Base-by-base conservation (phyloP, 2,329 filamentous ascomycete species). In the Ceratocystiopsis minuta region DNA sequence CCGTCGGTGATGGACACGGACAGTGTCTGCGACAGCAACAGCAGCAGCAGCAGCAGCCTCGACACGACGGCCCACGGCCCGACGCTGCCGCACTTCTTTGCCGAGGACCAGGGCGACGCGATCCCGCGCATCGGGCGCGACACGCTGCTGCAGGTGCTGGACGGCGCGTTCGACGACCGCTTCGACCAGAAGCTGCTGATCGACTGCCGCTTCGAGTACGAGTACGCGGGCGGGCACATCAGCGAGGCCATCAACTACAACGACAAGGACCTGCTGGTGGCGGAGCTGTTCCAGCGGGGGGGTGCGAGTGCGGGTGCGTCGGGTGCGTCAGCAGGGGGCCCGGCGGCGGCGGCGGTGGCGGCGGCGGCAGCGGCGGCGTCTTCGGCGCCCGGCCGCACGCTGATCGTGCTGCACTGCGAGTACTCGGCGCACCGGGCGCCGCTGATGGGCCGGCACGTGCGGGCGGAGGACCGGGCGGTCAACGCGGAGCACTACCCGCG, bases 191-290 rank as follows among this genome's bases (percentile, higher is more conserved):
- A 84, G 57, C 73, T 93, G 60, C 70, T 98, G 54, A 80, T 98
- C 53, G 90, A 98, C 60, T 98, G 90, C 59, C 82, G 90, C 16
- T 98, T 98, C 57, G 90, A 98, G 67, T 98, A 98, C 59, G 90
- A 98, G 62, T 98, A 92, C 57, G 80, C 94, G 15, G 90, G 90
- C 43, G 90, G 90, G 32, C 90, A 98, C 58, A 95, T 98, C 55
- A 74, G 86, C 51, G 82, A 82, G 16, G 90, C 90, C 36, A 68
- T 94, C 62, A 98, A 98, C 66, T 90, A 86, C 66, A 96, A 94
- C 61, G 85, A 95, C 64, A 95, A 95, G 62, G 88, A 98, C 54
- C 64, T 81, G 46, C 68, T 98, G 45, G 76, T 85, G 10, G 67
- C 68, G 43, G 76, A 87, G 50, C 72, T 98, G 39, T 94, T 98